Base-by-base conservation (phyloP, 129 eudicot species). In the Tagetes erecta region DNA sequence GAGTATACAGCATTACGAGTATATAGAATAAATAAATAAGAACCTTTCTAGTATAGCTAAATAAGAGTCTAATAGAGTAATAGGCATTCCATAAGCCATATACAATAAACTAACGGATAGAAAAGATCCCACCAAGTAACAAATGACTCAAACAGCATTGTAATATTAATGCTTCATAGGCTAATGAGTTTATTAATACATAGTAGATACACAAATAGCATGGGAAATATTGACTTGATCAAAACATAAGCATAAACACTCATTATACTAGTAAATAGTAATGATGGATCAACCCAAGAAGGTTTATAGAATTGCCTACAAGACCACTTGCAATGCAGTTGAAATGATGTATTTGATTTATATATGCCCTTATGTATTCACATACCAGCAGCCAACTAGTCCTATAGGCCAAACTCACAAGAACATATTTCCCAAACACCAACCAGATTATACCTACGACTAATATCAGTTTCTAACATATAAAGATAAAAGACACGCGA, bases 311-410 rank as follows among this genome's bases (percentile, higher is more conserved):
- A 70, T 70, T 51, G 64, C 64, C 64, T 36, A 71, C 68, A 63
- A 63, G 39, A 71, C 42, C 8, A 13, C 14, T 34, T 50, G 45
- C 38, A 75, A 49, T 20, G 38, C 66, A 55, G 75, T 68, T 53
- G 74, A 68, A 76, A 76, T 10, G 55, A 66, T 85, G 78, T 83
- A 76, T 78, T 81, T 35, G 75, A 83, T 79, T 81, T 81, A 81
- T 78, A 72, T 85, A 81, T 84, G 83, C 77, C 86, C 78, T 83
- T 84, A 85, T 85, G 73, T 85, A 87, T 87, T 85, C 91, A 91
- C 89, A 86, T 77, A 83, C 73, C 73, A 66, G 67, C 67, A 41
- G 20, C 87, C 83, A 81, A 72, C 47, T 39, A 67, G 76, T 74
- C 78, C 78, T 79, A 82, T 59, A 59, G 78, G 76, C 80, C 87